Evolutionary conservation across 257 asterid genomes (phyloP).

Genomic region (Solanum commersonii): DNA sequence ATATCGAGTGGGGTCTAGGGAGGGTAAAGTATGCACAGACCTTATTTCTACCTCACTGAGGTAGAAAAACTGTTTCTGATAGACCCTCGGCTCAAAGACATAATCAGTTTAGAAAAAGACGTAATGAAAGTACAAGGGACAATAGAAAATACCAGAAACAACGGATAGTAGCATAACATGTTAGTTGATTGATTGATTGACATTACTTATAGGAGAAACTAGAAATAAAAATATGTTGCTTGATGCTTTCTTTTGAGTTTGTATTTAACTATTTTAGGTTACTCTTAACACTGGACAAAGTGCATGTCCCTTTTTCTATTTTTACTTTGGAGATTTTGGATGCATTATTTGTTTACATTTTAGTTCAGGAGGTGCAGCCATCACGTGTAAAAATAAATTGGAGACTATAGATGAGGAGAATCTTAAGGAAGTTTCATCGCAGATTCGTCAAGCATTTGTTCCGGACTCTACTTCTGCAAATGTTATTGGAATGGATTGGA

Average conservation of each 20-base stretch:
- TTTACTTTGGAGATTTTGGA: not conserved
- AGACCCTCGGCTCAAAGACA: not conserved
- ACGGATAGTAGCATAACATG: not conserved
- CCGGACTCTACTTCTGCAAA: constrained; percentile 24
- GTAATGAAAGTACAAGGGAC: not conserved
- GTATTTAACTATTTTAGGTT: not conserved
- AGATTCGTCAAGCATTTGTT: constrained; percentile 66
- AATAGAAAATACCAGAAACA: not conserved
- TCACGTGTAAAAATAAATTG: constrained; percentile 71
- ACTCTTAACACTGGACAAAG: not conserved
- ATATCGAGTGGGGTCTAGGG: too few species aligned
- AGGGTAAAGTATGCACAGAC: not conserved
- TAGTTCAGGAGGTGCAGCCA: constrained; percentile 82
- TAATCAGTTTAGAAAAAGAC: not conserved
- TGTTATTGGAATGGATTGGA: constrained; percentile 82
- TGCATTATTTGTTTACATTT: not conserved
- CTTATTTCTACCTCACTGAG: not conserved
- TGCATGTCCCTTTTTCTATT: not conserved
- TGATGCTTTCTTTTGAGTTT: not conserved
- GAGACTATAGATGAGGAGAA: constrained; percentile 67
- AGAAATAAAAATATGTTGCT: not conserved
- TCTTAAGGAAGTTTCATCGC: constrained; percentile 54
- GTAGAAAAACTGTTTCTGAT: not conserved
- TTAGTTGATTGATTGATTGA: not conserved
- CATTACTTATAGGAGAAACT: not conserved